These are phyloP conservation scores for Penicillium brasilianum DNA, from an alignment of 2,329 filamentous ascomycete species.

Conservation along the genomic window DNA sequence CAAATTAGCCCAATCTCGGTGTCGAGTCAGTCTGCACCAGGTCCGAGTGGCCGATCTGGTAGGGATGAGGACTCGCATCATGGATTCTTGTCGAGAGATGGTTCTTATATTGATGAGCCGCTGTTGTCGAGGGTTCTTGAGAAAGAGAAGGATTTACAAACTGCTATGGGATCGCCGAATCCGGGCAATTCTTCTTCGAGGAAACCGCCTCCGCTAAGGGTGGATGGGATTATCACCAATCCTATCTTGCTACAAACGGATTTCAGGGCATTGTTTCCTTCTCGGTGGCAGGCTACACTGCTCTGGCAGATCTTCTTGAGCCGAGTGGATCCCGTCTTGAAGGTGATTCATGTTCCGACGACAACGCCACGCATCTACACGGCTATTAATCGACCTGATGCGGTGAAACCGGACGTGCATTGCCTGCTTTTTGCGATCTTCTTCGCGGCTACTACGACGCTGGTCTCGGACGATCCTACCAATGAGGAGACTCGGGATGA, in stretches of 20 bases:
- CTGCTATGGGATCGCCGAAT: constrained; percentile 25
- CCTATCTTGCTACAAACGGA: constrained; percentile 22
- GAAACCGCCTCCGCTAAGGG: constrained; percentile 21
- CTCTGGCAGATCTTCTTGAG: constrained; percentile 38
- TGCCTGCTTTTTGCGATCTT: constrained; percentile 38
- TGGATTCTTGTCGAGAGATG: constrained; percentile 32
- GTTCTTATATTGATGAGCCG: constrained; percentile 38
- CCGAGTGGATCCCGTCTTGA: constrained; percentile 36
- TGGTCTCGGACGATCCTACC: constrained; percentile 24
- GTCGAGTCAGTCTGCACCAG: background rate
- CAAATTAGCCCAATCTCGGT: background rate
- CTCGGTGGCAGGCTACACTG: constrained; percentile 31
- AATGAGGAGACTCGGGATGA: constrained; percentile 21
- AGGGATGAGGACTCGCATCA: constrained; percentile 5
- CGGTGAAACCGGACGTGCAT: constrained; percentile 26
- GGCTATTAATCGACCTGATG: constrained; percentile 33
- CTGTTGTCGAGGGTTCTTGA: constrained; percentile 35
- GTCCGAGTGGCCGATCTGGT: background rate
- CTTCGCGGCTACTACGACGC: constrained; percentile 32
- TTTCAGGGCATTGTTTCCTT: constrained; percentile 24
- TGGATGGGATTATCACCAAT: constrained; percentile 32
- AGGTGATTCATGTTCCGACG: constrained; percentile 39
- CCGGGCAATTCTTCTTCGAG: constrained; percentile 7
- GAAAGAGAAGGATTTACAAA: constrained; percentile 35
- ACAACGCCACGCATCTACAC: constrained; percentile 34